phyloP scores from a whole-genome alignment of 441 rosid species.

The Adansonia grandidieri region DNA sequence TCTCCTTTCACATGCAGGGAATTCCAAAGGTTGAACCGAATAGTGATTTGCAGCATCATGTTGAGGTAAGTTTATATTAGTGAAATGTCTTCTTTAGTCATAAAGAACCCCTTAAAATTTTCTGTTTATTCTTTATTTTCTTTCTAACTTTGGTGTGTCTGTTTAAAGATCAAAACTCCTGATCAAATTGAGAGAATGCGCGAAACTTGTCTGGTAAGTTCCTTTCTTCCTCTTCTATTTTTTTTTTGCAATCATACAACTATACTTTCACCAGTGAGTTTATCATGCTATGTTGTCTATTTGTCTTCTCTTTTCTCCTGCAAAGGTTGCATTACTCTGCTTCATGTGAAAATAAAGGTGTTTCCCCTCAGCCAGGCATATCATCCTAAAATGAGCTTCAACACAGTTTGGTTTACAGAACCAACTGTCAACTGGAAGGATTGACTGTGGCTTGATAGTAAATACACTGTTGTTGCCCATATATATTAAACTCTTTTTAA shows the following conservation, averaged over 20 bases:
- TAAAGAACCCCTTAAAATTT: background rate
- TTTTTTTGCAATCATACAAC: background rate
- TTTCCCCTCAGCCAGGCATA: background rate
- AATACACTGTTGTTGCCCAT: background rate
- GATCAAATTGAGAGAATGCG: conserved; percentile 86
- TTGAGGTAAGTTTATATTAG: conserved; percentile 61
- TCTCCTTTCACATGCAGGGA: conserved; percentile 55
- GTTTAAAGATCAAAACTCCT: conserved; percentile 73
- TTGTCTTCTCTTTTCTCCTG: background rate
- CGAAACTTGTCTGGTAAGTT: conserved; percentile 84
- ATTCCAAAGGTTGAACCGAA: conserved; percentile 80
- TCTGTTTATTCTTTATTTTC: conserved; percentile 13
- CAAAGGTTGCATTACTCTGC: conserved; percentile 1
- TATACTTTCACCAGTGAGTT: background rate
- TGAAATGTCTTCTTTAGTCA: conserved; percentile 1
- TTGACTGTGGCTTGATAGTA: background rate
- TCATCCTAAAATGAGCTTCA: background rate
- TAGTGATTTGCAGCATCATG: conserved; percentile 80
- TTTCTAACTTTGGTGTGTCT: conserved; percentile 25
- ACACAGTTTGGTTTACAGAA: conserved; percentile 17
- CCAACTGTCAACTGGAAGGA: background rate
- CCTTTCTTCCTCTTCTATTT: background rate
- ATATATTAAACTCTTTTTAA: background rate
- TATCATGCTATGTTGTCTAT: background rate
- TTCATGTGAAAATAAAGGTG: conserved; percentile 8